Base-by-base conservation (phyloP, 2,329 filamentous ascomycete genomes). In the Coniochaeta hoffmannii region DNA sequence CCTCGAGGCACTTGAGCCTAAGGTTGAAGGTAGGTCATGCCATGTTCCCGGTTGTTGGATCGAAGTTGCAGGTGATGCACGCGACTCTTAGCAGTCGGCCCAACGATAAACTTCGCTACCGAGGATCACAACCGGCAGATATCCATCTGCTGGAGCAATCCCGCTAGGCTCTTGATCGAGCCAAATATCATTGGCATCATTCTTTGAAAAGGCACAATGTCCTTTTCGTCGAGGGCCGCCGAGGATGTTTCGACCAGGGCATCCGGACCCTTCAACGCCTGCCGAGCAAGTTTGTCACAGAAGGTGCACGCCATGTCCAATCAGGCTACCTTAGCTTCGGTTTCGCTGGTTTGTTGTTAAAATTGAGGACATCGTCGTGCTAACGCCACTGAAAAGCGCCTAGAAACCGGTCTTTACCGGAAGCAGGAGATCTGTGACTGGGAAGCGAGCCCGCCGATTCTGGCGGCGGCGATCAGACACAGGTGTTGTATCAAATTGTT, bases 401-500 rank as follows among this genome's bases (percentile, higher is more conserved):
- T 30, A 8, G 11, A 15, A 3, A 46, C 41, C 15, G 15, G n/a
- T 3, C 41, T 26, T 46, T 28, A 28, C 41, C 24, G 24, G 26
- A 46, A 26, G 41, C 22, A 46, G 36, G 41, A 46, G 41, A 46
- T 26, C 22, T 46, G 22, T 44, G 14, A 44, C 19, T 26, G 11
- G 38, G 38, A 44, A 38, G 36, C 19, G 15, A n/a, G 9, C 41
- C 19, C 41, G 41, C 41, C 22, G 41, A 46, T 28, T 57, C 55
- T 58, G 56, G 53, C 57, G 34, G 56, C 50, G 59, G 53, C 59
- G 59, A 60, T 60, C 59, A 60, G 36, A 60, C 59, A 52, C 53
- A 54, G 46, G 38, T 22, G 30, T 30, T 59, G 57, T 60, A 54
- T 60, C 57, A 59, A 58, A 56, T 11, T 46, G 41, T 46, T 46